These are phyloP conservation scores for Funneliformis caledonium DNA, from an alignment of 371 early-diverging fungal genomes.

Conservation along the genomic window DNA sequence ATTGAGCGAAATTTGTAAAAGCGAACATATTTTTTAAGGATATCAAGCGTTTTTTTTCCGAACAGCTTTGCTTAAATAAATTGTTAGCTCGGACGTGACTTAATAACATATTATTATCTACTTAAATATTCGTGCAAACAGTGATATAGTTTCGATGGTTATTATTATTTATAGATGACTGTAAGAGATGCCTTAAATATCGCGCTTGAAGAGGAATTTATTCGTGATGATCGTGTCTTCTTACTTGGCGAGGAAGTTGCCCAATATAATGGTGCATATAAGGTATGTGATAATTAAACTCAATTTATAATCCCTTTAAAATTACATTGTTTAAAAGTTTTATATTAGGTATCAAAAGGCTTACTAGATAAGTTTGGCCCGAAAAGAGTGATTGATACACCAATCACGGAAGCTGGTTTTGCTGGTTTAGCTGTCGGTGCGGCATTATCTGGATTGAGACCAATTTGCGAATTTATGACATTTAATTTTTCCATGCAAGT, in stretches of 20 bases:
- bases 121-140: not conserved
- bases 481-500: slow-evolving; percentile 99
- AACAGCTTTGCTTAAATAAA: not conserved
- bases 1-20: not conserved
- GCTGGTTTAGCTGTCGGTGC: slow-evolving; percentile 99
- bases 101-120: not conserved
- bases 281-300: slow-evolving; percentile 62
- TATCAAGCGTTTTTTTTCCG: not conserved
- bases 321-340: slow-evolving; percentile 6
- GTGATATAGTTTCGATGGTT: not conserved
- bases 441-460: slow-evolving; percentile 94
- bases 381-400: slow-evolving; percentile 98
- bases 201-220: slow-evolving; percentile 98
- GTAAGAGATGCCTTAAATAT: slow-evolving; percentile 98
- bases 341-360: slow-evolving; percentile 91
- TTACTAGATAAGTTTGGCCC: slow-evolving; percentile 98
- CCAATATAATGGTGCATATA: slow-evolving; percentile 99
- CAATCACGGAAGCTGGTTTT: slow-evolving; percentile 99
- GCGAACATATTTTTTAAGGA: not conserved
- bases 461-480: slow-evolving; percentile 99
- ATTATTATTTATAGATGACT: slow-evolving; percentile 73
- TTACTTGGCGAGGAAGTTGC: slow-evolving; percentile 99
- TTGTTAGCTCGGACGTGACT: not conserved
- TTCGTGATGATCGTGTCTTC: slow-evolving; percentile 89
- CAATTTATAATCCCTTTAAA: not conserved